Evolutionary conservation across 1,284 basidiomycete species (phyloP).

Genomic region (Leccinum subspadiceum): DNA sequence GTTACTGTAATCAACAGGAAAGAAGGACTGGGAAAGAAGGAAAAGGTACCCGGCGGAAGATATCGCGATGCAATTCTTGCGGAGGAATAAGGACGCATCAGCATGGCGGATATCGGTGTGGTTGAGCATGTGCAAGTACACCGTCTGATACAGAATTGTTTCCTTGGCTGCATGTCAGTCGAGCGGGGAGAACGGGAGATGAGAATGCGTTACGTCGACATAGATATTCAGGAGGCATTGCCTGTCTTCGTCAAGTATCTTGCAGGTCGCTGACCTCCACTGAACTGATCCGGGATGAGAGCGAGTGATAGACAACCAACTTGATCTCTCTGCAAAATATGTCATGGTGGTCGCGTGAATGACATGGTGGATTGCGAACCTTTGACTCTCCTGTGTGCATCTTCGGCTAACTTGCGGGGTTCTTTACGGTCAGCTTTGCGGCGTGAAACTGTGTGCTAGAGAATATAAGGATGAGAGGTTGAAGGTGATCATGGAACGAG

Average conservation of each 20-base stretch:
- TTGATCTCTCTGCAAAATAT: constrained; percentile 53
- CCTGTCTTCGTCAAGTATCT: constrained; percentile 63
- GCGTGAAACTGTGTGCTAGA: constrained; percentile 36
- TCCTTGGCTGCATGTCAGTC: constrained; percentile 44
- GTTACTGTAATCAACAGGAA: constrained; percentile 8
- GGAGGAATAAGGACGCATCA: constrained; percentile 69
- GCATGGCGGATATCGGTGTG: constrained; percentile 72
- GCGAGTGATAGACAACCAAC: constrained; percentile 64
- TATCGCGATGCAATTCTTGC: constrained; percentile 69
- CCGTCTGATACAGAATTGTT: constrained; percentile 65
- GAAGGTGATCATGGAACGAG: neutral
- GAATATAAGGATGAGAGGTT: constrained; percentile 2
- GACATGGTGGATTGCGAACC: constrained; percentile 38
- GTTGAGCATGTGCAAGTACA: constrained; percentile 67
- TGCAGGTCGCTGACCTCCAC: constrained; percentile 72
- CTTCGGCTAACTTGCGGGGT: constrained; percentile 35
- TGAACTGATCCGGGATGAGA: constrained; percentile 50
- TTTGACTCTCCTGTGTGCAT: constrained; percentile 44
- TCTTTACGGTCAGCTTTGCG: constrained; percentile 61
- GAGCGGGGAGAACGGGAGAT: constrained; percentile 5
- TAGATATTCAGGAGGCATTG: constrained; percentile 69
- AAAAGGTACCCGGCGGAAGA: constrained; percentile 54
- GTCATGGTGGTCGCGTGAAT: constrained; percentile 1
- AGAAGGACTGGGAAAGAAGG: constrained; percentile 5
- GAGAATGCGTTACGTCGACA: constrained; percentile 53